phyloP scores from a whole-genome alignment of 1,284 basidiomycete genomes.

The Ganoderma lucidum region DNA sequence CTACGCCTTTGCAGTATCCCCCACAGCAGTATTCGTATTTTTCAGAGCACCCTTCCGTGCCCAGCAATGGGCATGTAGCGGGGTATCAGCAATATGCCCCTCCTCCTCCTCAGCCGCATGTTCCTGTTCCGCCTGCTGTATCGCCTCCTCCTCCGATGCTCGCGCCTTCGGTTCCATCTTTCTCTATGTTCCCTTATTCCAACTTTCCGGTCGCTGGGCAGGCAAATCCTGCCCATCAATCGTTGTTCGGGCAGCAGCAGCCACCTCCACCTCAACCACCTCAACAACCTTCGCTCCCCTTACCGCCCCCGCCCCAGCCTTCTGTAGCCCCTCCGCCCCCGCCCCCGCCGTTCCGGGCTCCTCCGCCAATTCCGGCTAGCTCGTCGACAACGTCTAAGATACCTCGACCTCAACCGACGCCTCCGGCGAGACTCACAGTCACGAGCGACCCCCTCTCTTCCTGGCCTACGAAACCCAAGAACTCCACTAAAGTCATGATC shows the following conservation, averaged over 20 bases:
- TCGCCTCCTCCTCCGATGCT: constrained; percentile 16
- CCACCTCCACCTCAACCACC: not conserved
- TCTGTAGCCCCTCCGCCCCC: constrained; percentile 3
- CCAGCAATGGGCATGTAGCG: constrained; percentile 13
- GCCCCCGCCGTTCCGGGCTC: not conserved
- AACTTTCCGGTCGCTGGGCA: not conserved
- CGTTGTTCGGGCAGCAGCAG: constrained; percentile 1
- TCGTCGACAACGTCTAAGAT: not conserved
- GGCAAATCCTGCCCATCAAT: not conserved
- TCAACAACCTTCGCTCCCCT: constrained; percentile 13
- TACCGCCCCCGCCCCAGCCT: constrained; percentile 17
- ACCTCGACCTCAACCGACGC: not conserved
- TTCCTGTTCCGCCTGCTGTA: constrained; percentile 10
- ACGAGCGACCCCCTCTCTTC: constrained; percentile 7
- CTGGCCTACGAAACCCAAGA: constrained; percentile 7
- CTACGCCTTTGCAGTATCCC: constrained; percentile 16
- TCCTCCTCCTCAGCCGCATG: constrained; percentile 2
- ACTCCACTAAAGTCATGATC: constrained; percentile 22
- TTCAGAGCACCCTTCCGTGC: constrained; percentile 1
- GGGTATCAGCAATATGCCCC: constrained; percentile 20
- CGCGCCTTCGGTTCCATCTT: not conserved
- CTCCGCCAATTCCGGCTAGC: not conserved
- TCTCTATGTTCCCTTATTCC: not conserved
- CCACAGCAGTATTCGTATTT: constrained; percentile 19
- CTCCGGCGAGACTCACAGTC: not conserved